Evolutionary conservation across 2,329 filamentous ascomycete genomes (phyloP).

Genomic region (Trichoderma citrinoviride): DNA sequence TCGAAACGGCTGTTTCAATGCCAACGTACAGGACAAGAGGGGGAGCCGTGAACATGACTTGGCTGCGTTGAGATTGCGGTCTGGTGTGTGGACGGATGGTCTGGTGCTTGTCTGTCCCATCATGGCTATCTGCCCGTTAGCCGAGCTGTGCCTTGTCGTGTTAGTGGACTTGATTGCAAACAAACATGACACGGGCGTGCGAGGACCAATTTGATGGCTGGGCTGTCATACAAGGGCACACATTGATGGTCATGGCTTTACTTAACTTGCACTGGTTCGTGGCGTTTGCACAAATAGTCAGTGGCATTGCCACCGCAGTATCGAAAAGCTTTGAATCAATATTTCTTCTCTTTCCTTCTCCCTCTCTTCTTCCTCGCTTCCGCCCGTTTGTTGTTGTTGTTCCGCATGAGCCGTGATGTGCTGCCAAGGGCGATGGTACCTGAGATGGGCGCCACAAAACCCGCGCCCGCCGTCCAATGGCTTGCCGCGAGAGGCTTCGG

Average conservation of each 20-base stretch:
- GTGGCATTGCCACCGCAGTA: background rate
- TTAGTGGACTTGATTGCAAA: background rate
- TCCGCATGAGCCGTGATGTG: background rate
- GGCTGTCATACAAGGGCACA: background rate
- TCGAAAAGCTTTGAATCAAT: background rate
- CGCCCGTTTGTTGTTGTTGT: background rate
- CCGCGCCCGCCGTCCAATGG: background rate
- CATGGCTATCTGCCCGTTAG: background rate
- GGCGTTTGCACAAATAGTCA: background rate
- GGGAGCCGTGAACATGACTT: background rate
- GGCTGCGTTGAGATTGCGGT: background rate
- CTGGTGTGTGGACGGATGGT: too few species aligned
- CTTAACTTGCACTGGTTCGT: too few species aligned
- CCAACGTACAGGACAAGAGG: background rate
- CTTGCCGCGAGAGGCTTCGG: conserved; percentile 7
- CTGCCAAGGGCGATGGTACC: background rate
- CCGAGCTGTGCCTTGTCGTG: background rate
- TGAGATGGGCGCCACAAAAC: background rate
- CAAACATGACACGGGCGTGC: background rate
- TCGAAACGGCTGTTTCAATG: conserved; percentile 4
- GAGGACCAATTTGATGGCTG: background rate
- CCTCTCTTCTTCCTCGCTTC: background rate
- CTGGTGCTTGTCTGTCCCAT: background rate
- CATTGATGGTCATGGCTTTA: background rate
- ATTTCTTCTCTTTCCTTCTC: background rate